phyloP scores from a whole-genome alignment of 352 stramenopile species.

The Thalassiosira allenii region DNA sequence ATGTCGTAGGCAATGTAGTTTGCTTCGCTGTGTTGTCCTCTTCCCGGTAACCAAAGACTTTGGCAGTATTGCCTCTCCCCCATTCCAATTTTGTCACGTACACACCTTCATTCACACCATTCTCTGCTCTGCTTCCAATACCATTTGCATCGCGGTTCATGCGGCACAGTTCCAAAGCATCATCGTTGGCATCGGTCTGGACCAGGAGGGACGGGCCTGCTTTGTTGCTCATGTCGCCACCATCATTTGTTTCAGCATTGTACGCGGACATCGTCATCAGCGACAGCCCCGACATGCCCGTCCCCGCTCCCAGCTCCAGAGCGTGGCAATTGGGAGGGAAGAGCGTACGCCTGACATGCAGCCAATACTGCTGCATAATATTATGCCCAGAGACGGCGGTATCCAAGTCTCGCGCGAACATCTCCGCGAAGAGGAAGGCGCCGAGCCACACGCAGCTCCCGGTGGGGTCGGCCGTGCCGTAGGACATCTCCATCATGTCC shows the following conservation, averaged over 20 bases:
- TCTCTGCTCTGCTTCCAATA: neutral
- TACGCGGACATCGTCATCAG: constrained; percentile 45
- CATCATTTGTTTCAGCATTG: constrained; percentile 15
- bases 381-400: neutral
- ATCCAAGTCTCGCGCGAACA: constrained; percentile 24
- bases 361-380: constrained; percentile 9
- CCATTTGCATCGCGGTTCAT: constrained; percentile 72
- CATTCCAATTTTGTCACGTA: constrained; percentile 53
- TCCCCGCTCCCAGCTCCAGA: constrained; percentile 72
- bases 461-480: constrained; percentile 63
- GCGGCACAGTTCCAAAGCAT: constrained; percentile 61
- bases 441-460: constrained; percentile 73
- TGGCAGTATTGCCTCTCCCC: constrained; percentile 20
- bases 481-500: constrained; percentile 76
- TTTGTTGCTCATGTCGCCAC: neutral
- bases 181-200: constrained; percentile 62
- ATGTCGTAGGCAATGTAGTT: constrained; percentile 14
- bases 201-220: constrained; percentile 17
- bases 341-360: constrained; percentile 9
- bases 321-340: constrained; percentile 37
- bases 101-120: neutral
- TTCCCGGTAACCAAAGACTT: constrained; percentile 2
- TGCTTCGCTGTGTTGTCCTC: neutral
- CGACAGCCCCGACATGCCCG: constrained; percentile 53
- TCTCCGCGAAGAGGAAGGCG: constrained; percentile 60